These are phyloP conservation scores for Yamadazyma friedrichii DNA, from an alignment of 1,139 yeast species.

Conservation along the genomic window DNA sequence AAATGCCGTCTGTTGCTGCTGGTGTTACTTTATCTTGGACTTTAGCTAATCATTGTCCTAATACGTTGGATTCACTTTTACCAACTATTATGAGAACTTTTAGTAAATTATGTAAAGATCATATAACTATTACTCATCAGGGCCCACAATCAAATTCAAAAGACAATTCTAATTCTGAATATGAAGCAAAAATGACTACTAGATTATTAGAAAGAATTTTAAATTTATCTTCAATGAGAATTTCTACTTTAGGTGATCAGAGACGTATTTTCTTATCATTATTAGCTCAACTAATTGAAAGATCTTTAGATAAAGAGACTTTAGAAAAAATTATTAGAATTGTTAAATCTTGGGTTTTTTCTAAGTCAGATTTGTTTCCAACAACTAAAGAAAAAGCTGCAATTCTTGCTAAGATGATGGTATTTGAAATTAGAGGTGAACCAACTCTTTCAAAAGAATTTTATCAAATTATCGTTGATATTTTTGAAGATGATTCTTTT, in stretches of 20 bases:
- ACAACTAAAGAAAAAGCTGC: constrained; percentile 97
- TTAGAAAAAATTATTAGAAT: constrained; percentile 74
- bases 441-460: constrained; percentile 76
- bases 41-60: constrained; percentile 70
- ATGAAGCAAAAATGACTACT: constrained; percentile 78
- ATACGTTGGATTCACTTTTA: constrained; percentile 68
- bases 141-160: constrained; percentile 36
- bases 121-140: constrained; percentile 66
- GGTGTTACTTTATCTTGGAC: constrained; percentile 90
- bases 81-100: constrained; percentile 83
- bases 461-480: constrained; percentile 82
- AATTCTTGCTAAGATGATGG: constrained; percentile 88
- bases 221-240: constrained; percentile 75
- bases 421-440: constrained; percentile 86
- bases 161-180: constrained; percentile 44
- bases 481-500: constrained; percentile 79
- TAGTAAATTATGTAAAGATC: constrained; percentile 87
- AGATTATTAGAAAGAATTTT: constrained; percentile 72
- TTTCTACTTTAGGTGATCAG: constrained; percentile 86
- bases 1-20: constrained; percentile 82
- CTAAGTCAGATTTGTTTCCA: constrained; percentile 81
- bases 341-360: constrained; percentile 88
- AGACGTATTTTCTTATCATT: constrained; percentile 83
- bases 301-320: constrained; percentile 76
- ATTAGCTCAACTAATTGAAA: constrained; percentile 85